Evolutionary conservation across 1,139 yeast genomes (phyloP).

Genomic region (Yamadazyma oceani): DNA sequence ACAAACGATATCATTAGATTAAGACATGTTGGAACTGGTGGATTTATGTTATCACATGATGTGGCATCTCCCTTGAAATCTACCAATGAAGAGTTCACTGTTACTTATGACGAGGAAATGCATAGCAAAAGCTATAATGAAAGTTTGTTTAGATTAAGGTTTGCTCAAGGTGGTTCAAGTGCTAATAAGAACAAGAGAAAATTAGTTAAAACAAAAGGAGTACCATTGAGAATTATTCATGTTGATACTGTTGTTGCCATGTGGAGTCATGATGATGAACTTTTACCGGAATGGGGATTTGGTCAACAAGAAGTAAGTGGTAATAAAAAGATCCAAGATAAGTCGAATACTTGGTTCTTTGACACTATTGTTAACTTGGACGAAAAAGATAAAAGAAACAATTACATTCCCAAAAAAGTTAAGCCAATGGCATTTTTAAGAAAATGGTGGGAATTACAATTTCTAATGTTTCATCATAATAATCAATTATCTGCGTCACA

Average conservation of each 20-base stretch:
- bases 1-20: constrained; percentile 76
- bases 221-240: constrained; percentile 71
- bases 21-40: constrained; percentile 78
- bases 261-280: constrained; percentile 88
- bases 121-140: constrained; percentile 54
- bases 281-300: constrained; percentile 93
- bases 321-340: constrained; percentile 72
- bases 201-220: constrained; percentile 65
- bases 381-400: constrained; percentile 57
- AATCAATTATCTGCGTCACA: constrained; percentile 84
- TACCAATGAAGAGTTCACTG: constrained; percentile 89
- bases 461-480: constrained; percentile 88
- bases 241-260: constrained; percentile 86
- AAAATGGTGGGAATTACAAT: constrained; percentile 89
- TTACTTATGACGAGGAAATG: constrained; percentile 51
- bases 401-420: constrained; percentile 57
- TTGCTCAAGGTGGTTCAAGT: constrained; percentile 31
- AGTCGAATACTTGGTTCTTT: constrained; percentile 71
- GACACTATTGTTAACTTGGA: constrained; percentile 67
- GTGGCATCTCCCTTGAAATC: constrained; percentile 95
- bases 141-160: constrained; percentile 76
- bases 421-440: constrained; percentile 67
- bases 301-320: constrained; percentile 94
- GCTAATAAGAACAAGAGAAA: constrained; percentile 48
- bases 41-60: constrained; percentile 84